Conservation (phyloP, 768 basidiomycete species). For the Cubamyces sp. region DNA sequence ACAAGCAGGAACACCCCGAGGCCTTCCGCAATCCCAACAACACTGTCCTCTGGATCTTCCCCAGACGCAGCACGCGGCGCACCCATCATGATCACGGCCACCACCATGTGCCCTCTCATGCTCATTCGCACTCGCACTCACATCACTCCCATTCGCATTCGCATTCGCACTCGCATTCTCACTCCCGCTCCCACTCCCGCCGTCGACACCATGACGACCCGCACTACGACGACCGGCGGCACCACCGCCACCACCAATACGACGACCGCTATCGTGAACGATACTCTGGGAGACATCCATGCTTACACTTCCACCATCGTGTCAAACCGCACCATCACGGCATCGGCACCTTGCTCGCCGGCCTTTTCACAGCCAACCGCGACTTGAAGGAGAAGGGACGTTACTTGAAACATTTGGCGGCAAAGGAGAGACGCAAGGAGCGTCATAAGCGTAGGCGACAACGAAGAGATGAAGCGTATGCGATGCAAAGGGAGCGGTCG, state of each 20-base stretch:
- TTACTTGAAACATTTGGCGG: constrained; percentile 13
- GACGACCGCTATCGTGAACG: constrained; percentile 23
- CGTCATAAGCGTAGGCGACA: constrained; percentile 22
- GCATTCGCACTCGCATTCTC: constrained; percentile 1
- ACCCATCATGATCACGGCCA: constrained; percentile 5
- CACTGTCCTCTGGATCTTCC: constrained; percentile 37
- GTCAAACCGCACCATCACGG: constrained; percentile 29
- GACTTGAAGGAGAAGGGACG: constrained; percentile 21
- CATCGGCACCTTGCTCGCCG: constrained; percentile 25
- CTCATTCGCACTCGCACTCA: constrained; percentile 7
- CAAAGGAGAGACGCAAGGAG: constrained; percentile 28
- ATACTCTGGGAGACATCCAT: constrained; percentile 17
- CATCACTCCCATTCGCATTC: constrained; percentile 13
- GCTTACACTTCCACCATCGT: constrained; percentile 32
- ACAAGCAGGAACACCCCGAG: constrained; percentile 36
- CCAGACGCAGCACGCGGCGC: constrained; percentile 7
- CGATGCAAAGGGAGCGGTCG: constrained; percentile 16
- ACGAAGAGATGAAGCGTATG: constrained; percentile 22
- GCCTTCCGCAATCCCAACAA: constrained; percentile 25
- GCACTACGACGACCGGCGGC: constrained; percentile 7
- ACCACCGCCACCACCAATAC: constrained; percentile 3
- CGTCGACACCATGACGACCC: constrained; percentile 5
- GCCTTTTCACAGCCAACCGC: constrained; percentile 21
- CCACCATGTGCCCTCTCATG: constrained; percentile 9
- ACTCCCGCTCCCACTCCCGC: constrained; percentile 3